Evolutionary conservation across 192 early-diverging fungal species (phyloP).

Genomic region (Dimargaris verticillata): DNA sequence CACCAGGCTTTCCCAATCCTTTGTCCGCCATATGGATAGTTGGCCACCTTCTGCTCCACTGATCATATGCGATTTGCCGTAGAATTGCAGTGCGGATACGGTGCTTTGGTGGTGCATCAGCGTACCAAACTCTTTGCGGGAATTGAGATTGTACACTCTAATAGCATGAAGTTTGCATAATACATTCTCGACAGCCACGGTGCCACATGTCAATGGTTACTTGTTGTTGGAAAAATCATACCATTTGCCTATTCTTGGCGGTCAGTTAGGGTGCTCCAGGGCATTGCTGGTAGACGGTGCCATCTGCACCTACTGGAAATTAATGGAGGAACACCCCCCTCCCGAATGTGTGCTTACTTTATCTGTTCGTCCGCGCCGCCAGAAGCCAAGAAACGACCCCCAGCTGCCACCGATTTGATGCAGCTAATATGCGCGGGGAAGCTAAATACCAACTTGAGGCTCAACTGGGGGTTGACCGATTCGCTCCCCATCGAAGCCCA

Average conservation of each 20-base stretch:
- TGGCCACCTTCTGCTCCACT: slow-evolving; percentile 78
- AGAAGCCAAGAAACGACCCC: slow-evolving; percentile 70
- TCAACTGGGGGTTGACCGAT: slow-evolving; percentile 12
- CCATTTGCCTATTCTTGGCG: too few relatives aligned
- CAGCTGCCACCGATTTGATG: slow-evolving; percentile 74
- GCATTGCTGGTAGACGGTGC: too few relatives aligned
- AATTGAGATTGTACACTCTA: slow-evolving; percentile 68
- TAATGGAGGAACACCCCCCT: too few relatives aligned
- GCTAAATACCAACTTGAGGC: slow-evolving; percentile 67
- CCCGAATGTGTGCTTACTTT: slow-evolving; percentile 24
- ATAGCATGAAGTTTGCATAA: neutral
- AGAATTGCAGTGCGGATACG: slow-evolving; percentile 72
- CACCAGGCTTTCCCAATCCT: slow-evolving; percentile 94
- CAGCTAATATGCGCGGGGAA: slow-evolving; percentile 89
- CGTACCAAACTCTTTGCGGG: slow-evolving; percentile 76
- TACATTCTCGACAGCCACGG: too few relatives aligned
- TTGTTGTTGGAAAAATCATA: too few relatives aligned
- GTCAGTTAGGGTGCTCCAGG: too few relatives aligned
- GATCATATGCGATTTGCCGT: slow-evolving; percentile 68
- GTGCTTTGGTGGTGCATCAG: slow-evolving; percentile 85
- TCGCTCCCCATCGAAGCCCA: slow-evolving; percentile 21
- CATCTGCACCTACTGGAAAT: too few relatives aligned
- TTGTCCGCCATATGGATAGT: slow-evolving; percentile 77
- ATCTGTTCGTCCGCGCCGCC: slow-evolving; percentile 94
- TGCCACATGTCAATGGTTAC: too few relatives aligned